phyloP scores from a whole-genome alignment of 1,139 yeast species.

The Suhomyces anneliseae region DNA sequence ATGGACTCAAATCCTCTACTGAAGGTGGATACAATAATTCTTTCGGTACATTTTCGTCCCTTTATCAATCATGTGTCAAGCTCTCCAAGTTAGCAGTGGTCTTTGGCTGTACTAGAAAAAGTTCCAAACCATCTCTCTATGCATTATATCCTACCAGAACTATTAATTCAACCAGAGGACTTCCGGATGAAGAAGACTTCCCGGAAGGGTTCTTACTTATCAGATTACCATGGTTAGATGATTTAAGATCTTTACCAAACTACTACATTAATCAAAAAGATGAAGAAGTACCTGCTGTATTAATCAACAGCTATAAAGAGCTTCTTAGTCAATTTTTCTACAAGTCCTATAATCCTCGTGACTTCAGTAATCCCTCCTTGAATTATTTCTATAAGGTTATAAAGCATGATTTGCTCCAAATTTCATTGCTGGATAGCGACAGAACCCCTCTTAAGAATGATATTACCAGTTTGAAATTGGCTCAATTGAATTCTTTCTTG shows the following conservation, averaged over 20 bases:
- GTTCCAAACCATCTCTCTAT: conserved; percentile 58
- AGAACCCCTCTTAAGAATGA: conserved; percentile 19
- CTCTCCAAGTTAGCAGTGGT: conserved; percentile 61
- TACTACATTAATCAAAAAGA: conserved; percentile 12
- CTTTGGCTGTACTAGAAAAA: conserved; percentile 64
- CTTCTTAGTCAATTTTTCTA: conserved; percentile 43
- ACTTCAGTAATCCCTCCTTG: conserved; percentile 65
- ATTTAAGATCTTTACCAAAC: conserved; percentile 52
- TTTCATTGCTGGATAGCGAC: conserved; percentile 43
- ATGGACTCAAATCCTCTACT: conserved; percentile 30
- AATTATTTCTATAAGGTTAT: conserved; percentile 65
- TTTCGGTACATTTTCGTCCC: conserved; percentile 61
- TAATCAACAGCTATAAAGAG: conserved; percentile 25
- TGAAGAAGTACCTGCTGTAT: conserved; percentile 8
- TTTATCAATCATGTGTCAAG: conserved; percentile 60
- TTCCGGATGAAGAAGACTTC: conserved; percentile 22
- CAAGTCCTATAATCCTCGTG: conserved; percentile 53
- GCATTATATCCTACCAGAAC: conserved; percentile 58
- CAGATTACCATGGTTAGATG: conserved; percentile 64
- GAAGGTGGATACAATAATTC: conserved; percentile 57
- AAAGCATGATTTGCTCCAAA: conserved; percentile 67
- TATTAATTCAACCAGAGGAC: conserved; percentile 17
- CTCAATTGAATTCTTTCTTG: conserved; percentile 13
- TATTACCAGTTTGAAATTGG: conserved; percentile 16
- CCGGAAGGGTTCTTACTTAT: conserved; percentile 67